Evolutionary conservation across 2,329 filamentous ascomycete species (phyloP).

Genomic region (Claviceps purpurea): DNA sequence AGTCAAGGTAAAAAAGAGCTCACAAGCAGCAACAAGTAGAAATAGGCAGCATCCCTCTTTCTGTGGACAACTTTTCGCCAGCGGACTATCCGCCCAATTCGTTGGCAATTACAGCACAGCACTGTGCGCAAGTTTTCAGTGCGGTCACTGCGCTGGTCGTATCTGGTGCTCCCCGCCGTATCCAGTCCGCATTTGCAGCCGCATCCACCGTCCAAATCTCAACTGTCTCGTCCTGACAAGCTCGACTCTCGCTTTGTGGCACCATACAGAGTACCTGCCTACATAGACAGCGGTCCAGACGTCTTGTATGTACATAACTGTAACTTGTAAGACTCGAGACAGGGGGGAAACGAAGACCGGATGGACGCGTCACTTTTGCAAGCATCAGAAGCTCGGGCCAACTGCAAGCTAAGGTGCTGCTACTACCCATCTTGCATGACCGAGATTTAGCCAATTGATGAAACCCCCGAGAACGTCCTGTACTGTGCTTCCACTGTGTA

Average conservation of each 20-base stretch:
- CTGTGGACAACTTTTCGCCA: background rate
- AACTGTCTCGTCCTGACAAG: background rate
- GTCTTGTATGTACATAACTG: background rate
- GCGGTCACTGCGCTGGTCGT: slow-evolving; percentile 2
- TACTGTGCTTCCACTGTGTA: too few species aligned
- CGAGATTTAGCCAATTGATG: background rate
- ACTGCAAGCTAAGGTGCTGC: background rate
- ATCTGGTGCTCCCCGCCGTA: background rate
- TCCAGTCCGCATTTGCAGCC: background rate
- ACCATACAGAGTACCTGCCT: slow-evolving; percentile 1
- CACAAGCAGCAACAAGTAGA: background rate
- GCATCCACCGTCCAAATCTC: background rate
- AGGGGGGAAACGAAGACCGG: background rate
- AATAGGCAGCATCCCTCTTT: background rate
- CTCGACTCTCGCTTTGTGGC: slow-evolving; percentile 1
- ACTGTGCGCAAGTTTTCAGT: background rate
- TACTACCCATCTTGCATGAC: slow-evolving; percentile 1
- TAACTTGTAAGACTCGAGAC: too few species aligned
- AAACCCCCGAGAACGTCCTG: background rate
- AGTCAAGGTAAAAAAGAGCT: background rate
- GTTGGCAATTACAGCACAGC: too few species aligned
- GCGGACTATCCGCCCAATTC: background rate
- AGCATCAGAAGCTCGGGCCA: background rate
- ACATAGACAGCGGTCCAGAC: background rate
- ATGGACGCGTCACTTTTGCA: slow-evolving; percentile 1